Conservation (phyloP, 148 eudicot genomes). For the Hydrangea macrophylla region DNA sequence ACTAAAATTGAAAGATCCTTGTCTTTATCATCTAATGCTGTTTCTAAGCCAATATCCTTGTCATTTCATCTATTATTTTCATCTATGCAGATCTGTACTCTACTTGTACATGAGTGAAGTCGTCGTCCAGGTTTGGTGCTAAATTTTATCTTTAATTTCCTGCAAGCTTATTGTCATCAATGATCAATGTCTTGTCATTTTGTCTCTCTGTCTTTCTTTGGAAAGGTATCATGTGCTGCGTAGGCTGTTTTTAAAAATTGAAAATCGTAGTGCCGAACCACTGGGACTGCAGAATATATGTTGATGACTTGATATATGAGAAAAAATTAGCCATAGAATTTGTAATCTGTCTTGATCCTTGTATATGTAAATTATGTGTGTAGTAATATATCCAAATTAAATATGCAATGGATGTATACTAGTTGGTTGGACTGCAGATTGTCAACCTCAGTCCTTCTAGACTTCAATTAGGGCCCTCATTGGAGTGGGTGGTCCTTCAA, state of each 20-base stretch:
- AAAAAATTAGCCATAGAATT: neutral
- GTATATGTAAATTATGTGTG: too few species aligned
- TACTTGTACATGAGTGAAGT: constrained; percentile 78
- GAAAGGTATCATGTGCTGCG: neutral
- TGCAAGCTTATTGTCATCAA: neutral
- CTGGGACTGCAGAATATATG: neutral
- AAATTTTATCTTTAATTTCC: neutral
- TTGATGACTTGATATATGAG: neutral
- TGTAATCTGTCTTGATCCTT: neutral
- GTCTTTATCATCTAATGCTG: neutral
- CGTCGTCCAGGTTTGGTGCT: constrained; percentile 57
- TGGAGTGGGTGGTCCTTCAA: neutral
- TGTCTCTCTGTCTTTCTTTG: neutral
- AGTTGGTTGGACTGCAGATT: neutral
- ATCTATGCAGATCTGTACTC: constrained; percentile 65
- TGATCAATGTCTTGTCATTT: neutral
- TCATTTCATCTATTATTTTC: too few species aligned
- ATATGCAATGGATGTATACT: neutral
- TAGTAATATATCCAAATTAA: too few species aligned
- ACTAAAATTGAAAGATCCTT: neutral
- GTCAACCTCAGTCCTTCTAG: neutral
- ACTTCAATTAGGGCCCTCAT: neutral
- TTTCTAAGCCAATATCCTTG: too few species aligned
- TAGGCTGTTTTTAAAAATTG: neutral
- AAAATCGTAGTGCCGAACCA: neutral